A percentile compares a stretch with the other conserved stretches of the same genome.
These are phyloP conservation scores for Chytriomyces hyalinus DNA, from an alignment of 192 early-diverging fungal genomes.

Conservation along the genomic window DNA sequence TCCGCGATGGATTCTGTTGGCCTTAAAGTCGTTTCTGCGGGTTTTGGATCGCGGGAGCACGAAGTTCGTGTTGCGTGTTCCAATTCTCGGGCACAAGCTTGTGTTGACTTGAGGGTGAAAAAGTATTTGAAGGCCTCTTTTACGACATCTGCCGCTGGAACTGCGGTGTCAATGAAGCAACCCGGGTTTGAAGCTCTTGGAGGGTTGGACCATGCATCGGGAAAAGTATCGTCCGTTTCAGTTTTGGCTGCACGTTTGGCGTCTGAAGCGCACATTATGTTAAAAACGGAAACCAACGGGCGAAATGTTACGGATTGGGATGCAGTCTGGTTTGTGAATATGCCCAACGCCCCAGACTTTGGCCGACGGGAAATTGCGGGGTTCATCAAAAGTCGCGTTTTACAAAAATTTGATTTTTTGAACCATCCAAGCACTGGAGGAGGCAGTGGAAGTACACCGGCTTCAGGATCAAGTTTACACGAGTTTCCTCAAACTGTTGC, in stretches of 20 bases:
- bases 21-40: conserved; percentile 2
- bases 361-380: neutral
- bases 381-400: neutral
- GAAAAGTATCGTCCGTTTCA: neutral
- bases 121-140: neutral
- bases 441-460: neutral
- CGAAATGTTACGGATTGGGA: neutral
- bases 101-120: neutral
- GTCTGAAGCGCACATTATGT: neutral
- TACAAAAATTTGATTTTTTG: conserved; percentile 1
- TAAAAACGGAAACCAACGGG: neutral
- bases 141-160: neutral
- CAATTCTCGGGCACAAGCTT: neutral
- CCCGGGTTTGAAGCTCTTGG: neutral
- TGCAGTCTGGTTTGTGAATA: conserved; percentile 26
- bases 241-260: neutral
- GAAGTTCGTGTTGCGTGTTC: conserved; percentile 21
- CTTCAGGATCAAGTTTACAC: neutral
- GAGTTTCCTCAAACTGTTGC: conserved; percentile 2
- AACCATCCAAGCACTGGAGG: neutral
- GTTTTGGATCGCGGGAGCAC: conserved; percentile 4
- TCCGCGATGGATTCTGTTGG: neutral
- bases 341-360: neutral
- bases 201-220: neutral
- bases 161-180: neutral